Base-by-base conservation (phyloP, 2,329 filamentous ascomycete genomes). In the Penicillium sp. region DNA sequence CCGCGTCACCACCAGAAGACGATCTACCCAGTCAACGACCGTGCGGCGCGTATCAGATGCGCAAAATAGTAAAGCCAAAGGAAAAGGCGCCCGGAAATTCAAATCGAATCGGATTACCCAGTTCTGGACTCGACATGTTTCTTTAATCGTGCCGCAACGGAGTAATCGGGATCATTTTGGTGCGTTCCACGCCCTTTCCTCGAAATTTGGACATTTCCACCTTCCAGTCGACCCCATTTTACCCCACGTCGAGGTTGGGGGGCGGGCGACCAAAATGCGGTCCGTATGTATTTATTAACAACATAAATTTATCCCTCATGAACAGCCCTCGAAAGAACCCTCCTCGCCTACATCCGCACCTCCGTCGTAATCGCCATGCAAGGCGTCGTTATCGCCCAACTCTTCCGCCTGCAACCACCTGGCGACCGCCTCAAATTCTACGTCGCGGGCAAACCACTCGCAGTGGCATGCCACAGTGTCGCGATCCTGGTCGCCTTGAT, bases 271-370 rank as follows among this genome's bases (percentile, higher is more conserved):
- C 19, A 22, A 22, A 22, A 1, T 22, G 19, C 19, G 19, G 19
- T 22, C 19, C 19, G 19, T 22, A 22, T 22, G 19, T 22, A 22
- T 22, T 22, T 22, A 22, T 22, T 22, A 22, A 22, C 19, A 22
- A 22, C 19, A n/a, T n/a, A n/a, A n/a, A n/a, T n/a, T n/a, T n/a
- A n/a, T n/a, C n/a, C n/a, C n/a, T n/a, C n/a, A n/a, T n/a, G n/a
- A 33, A 33, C 7, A 92, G 89, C 90, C 38, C 83, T 92, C 56
- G 89, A 93, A 75, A 82, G 89, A 58, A 93, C 89, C 19, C 92
- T 89, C 71, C 84, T 93, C 19, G 88, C 84, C 28, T 92, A 92
- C 73, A 81, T 92, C 35, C 85, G 89, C 22, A 92, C 89, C 1
- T 90, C 88, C 0, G 76, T 89, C 38, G 82, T 84, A n/a, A 80